Base-by-base conservation (phyloP, 805 yeast genomes). In the Kuraishia cidri region DNA sequence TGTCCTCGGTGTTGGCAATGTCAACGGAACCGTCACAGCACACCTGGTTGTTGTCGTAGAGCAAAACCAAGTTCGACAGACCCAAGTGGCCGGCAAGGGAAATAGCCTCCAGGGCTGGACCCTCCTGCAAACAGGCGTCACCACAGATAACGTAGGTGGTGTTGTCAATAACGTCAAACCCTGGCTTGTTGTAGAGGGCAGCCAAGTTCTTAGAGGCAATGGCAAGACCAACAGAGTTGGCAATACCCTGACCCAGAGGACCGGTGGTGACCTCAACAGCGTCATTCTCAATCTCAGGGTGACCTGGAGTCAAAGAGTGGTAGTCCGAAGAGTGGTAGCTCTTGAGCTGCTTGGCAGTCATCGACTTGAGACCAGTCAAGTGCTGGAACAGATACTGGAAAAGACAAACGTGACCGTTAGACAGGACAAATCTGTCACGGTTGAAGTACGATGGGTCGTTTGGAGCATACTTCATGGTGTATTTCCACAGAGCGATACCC, bases 61-160 rank as follows among this genome's bases (percentile, higher is more conserved):
- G 47, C 6, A 56, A 45, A 12, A 49, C 51, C 34, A 60, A 50
- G 38, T 60, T 60, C 43, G 50, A 52, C 37, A 60, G 46, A 14
- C 48, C 48, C 32, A 60, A 45, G 36, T 58, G 62, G 18, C 64
- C 66, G n/a, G 65, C 66, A 9, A 60, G 39, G 4, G 64, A 54
- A 32, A 56, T 49, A 2, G 66, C 51, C 42, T 60, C 66, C 26
- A 55, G 41, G 6, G 60, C 54, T 14, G 58, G 55, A 24, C 66
- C 66, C 44, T 60, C 66, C 39, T 58, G 63, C 32, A 61, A 36
- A 41, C 66, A 60, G 5, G 61, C 64, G 43, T 60, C 66, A 12
- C 65, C 65, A 12, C 56, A 47, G 44, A 56, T 53, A 35, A 54
- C 46, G 41, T 48, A 60, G 19, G 47, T 54, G 34, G 52, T 50